Evolutionary conservation across 2,329 filamentous ascomycete species (phyloP).

Genomic region (Bipolaris bicolor): DNA sequence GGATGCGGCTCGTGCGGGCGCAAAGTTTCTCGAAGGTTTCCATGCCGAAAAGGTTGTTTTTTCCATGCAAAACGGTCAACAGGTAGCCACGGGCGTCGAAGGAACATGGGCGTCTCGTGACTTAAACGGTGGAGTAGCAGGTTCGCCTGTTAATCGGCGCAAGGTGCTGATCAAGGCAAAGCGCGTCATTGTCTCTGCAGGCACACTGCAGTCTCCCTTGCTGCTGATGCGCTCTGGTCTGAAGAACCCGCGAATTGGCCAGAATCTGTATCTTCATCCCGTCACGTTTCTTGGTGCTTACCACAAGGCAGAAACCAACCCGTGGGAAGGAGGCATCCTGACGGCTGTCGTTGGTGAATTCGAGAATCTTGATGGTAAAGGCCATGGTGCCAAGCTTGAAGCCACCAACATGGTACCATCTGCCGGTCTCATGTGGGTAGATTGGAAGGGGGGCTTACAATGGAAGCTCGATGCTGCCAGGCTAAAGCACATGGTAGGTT

Average conservation of each 20-base stretch:
- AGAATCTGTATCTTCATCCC: slow-evolving; percentile 83
- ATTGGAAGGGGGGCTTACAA: slow-evolving; percentile 71
- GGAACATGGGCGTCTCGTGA: slow-evolving; percentile 80
- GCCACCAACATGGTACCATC: slow-evolving; percentile 76
- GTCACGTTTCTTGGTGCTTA: slow-evolving; percentile 62
- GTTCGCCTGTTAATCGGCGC: slow-evolving; percentile 59
- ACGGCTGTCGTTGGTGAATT: slow-evolving; percentile 79
- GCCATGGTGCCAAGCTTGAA: slow-evolving; percentile 85
- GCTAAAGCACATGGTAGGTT: slow-evolving; percentile 71
- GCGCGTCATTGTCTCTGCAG: slow-evolving; percentile 78
- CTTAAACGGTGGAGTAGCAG: slow-evolving; percentile 63
- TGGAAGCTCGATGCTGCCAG: slow-evolving; percentile 75
- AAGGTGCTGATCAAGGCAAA: slow-evolving; percentile 77
- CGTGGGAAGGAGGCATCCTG: slow-evolving; percentile 74
- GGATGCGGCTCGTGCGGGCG: slow-evolving; percentile 77
- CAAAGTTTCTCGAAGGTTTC: slow-evolving; percentile 84
- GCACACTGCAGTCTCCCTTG: slow-evolving; percentile 77
- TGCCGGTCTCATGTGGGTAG: slow-evolving; percentile 65
- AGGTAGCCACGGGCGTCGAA: slow-evolving; percentile 71
- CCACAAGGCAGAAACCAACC: slow-evolving; percentile 72
- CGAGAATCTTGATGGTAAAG: slow-evolving; percentile 78
- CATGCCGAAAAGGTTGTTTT: slow-evolving; percentile 74
- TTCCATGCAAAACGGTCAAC: slow-evolving; percentile 59
- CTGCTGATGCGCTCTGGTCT: slow-evolving; percentile 79
- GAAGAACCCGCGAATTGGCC: slow-evolving; percentile 80